A percentile compares a stretch with the other conserved stretches of the same genome.
Conservation (phyloP, 1,284 basidiomycete genomes). For the Pterulicium gracile region DNA sequence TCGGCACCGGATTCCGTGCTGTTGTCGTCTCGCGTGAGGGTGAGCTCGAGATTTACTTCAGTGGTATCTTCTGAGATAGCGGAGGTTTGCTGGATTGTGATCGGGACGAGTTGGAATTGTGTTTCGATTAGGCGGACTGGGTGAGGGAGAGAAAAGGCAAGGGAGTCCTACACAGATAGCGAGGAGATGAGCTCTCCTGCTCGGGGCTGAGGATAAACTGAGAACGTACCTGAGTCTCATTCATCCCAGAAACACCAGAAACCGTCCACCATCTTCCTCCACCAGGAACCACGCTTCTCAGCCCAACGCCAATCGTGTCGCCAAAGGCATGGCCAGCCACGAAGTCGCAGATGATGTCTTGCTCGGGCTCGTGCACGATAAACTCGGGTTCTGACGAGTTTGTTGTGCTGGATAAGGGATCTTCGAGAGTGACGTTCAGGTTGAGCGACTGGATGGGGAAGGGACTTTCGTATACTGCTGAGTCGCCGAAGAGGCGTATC, state of each 20-base stretch:
- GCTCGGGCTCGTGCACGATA: constrained; percentile 31
- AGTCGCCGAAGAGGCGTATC: constrained; percentile 75
- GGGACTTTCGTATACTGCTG: constrained; percentile 27
- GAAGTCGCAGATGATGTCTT: constrained; percentile 52
- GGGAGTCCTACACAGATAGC: no score
- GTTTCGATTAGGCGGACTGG: constrained; percentile 37
- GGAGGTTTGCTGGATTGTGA: constrained; percentile 30
- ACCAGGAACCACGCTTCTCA: constrained; percentile 31
- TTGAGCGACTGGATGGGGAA: constrained; percentile 41
- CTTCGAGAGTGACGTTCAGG: constrained; percentile 32
- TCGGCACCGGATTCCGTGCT: constrained; percentile 14
- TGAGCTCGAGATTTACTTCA: constrained; percentile 28
- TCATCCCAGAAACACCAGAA: constrained; percentile 3
- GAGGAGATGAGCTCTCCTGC: no score
- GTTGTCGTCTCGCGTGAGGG: no score
- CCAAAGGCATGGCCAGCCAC: constrained; percentile 62
- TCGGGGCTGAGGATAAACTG: no score
- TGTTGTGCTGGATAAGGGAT: neutral
- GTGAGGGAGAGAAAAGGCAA: neutral
- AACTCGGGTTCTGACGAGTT: constrained; percentile 1
- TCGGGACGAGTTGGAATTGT: constrained; percentile 48
- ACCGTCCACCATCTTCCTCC: constrained; percentile 52
- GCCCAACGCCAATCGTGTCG: constrained; percentile 47
- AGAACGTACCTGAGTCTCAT: constrained; percentile 11
- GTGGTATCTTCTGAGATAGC: constrained; percentile 17